Evolutionary conservation across 2,329 filamentous ascomycete species (phyloP).

Genomic region (Trichoderma sp.): DNA sequence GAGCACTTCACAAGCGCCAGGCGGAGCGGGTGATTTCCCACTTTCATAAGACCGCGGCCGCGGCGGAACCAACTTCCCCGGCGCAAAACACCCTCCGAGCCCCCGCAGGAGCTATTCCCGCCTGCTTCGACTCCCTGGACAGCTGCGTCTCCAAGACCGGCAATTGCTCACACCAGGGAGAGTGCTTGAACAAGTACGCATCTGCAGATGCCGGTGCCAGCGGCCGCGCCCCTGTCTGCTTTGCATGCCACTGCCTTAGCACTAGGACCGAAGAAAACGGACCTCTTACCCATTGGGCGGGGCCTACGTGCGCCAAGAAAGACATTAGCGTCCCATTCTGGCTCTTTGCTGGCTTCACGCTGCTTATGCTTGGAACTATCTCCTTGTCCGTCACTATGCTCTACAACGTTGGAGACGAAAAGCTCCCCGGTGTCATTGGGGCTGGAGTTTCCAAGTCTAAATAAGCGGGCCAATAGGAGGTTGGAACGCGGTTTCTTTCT

Average conservation of each 20-base stretch:
- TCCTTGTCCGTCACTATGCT: slow-evolving; percentile 73
- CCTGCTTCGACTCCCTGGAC: slow-evolving; percentile 71
- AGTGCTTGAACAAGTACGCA: slow-evolving; percentile 67
- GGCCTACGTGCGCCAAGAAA: slow-evolving; percentile 83
- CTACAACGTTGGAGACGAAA: slow-evolving; percentile 79
- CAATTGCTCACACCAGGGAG: slow-evolving; percentile 79
- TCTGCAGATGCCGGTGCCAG: slow-evolving; percentile 43
- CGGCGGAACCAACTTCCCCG: slow-evolving; percentile 28
- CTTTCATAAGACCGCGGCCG: slow-evolving; percentile 31
- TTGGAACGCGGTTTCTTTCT: not conserved
- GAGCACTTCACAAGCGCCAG: slow-evolving; percentile 49
- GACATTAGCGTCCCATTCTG: slow-evolving; percentile 89
- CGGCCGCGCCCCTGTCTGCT: slow-evolving; percentile 58
- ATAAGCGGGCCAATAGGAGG: slow-evolving; percentile 20
- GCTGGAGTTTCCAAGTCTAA: slow-evolving; percentile 81
- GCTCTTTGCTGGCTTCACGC: slow-evolving; percentile 72
- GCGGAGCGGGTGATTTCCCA: slow-evolving; percentile 47
- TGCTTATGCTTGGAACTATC: slow-evolving; percentile 67
- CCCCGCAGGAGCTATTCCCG: slow-evolving; percentile 52
- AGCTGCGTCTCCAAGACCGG: slow-evolving; percentile 69
- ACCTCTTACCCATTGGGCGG: slow-evolving; percentile 75
- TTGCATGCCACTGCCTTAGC: slow-evolving; percentile 70
- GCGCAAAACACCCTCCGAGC: slow-evolving; percentile 36
- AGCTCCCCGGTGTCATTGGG: slow-evolving; percentile 91
- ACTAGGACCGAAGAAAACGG: slow-evolving; percentile 52